phyloP scores from a whole-genome alignment of 192 early-diverging fungal genomes.

The Coemansia sp. region DNA sequence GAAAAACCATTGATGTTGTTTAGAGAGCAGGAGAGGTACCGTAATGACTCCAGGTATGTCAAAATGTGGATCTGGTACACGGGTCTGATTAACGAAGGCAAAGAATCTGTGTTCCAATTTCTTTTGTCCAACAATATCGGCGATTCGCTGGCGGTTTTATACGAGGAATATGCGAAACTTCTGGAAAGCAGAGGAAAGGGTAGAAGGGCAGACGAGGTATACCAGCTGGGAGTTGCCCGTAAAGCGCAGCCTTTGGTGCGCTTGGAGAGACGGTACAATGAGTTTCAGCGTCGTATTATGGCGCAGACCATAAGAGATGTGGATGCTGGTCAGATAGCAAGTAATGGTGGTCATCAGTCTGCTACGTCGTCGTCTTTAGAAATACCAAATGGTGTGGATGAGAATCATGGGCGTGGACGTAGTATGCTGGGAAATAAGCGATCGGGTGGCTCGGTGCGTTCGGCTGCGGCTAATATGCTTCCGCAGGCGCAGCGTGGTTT shows the following conservation, averaged over 20 bases:
- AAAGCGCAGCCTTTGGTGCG: slow-evolving; percentile 71
- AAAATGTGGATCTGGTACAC: slow-evolving; percentile 67
- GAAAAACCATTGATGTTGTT: slow-evolving; percentile 56
- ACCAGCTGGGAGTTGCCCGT: slow-evolving; percentile 65
- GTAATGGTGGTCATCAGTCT: neutral
- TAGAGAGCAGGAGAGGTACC: slow-evolving; percentile 59
- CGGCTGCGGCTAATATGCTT: slow-evolving; percentile 37
- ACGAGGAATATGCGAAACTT: slow-evolving; percentile 73
- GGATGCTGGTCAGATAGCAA: neutral
- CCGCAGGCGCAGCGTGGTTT: slow-evolving; percentile 31
- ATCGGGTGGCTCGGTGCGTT: slow-evolving; percentile 19
- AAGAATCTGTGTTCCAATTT: slow-evolving; percentile 76
- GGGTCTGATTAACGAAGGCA: slow-evolving; percentile 47
- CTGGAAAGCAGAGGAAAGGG: slow-evolving; percentile 58
- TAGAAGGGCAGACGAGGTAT: slow-evolving; percentile 64
- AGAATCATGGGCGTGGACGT: slow-evolving; percentile 13
- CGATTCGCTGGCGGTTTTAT: slow-evolving; percentile 61
- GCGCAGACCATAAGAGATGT: slow-evolving; percentile 19
- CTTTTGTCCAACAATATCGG: slow-evolving; percentile 75
- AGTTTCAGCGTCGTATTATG: slow-evolving; percentile 61
- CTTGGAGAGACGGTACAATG: slow-evolving; percentile 59
- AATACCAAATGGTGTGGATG: neutral
- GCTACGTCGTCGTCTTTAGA: neutral
- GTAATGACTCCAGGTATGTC: slow-evolving; percentile 62
- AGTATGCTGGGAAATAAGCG: slow-evolving; percentile 43